Conservation (phyloP, 1,284 basidiomycete genomes). For the Ceratobasidium sp. region DNA sequence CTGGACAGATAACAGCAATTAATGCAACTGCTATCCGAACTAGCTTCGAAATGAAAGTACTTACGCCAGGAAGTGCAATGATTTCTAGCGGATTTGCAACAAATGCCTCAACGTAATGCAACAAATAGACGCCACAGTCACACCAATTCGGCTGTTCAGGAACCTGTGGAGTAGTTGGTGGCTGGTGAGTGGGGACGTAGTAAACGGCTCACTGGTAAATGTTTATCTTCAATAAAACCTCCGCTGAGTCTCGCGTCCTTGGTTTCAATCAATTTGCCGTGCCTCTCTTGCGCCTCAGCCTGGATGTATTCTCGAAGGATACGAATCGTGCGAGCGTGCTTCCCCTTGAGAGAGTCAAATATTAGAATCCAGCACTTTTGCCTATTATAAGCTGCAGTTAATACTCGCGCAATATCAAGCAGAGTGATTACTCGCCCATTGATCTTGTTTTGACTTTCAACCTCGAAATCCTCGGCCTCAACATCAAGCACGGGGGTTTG, state of each 20-base stretch:
- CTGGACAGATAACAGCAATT: not conserved
- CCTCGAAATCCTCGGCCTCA: constrained; percentile 8
- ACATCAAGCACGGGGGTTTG: constrained; percentile 7
- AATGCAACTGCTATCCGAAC: not conserved
- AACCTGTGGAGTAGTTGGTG: constrained; percentile 45
- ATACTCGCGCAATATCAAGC: not conserved
- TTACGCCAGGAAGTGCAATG: constrained; percentile 49
- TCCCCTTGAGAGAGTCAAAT: constrained; percentile 83
- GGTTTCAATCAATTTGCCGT: constrained; percentile 52
- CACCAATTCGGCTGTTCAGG: constrained; percentile 57
- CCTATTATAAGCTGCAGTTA: constrained; percentile 6
- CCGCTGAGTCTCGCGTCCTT: constrained; percentile 57
- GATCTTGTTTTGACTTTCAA: constrained; percentile 3
- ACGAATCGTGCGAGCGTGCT: constrained; percentile 69
- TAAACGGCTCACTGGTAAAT: constrained; percentile 10
- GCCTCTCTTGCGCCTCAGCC: constrained; percentile 84
- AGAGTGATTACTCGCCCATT: not conserved
- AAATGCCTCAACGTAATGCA: constrained; percentile 52
- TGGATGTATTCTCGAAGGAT: constrained; percentile 73
- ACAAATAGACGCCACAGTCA: constrained; percentile 58
- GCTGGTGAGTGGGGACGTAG: not conserved
- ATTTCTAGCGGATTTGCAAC: constrained; percentile 46
- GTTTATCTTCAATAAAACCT: constrained; percentile 50
- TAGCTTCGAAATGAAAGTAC: constrained; percentile 30
- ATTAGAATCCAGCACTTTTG: constrained; percentile 79